A percentile compares a stretch with the other conserved stretches of the same genome.
Evolutionary conservation across 2,329 filamentous ascomycete species (phyloP).

Genomic region (Myriosclerotinia scirpicola): DNA sequence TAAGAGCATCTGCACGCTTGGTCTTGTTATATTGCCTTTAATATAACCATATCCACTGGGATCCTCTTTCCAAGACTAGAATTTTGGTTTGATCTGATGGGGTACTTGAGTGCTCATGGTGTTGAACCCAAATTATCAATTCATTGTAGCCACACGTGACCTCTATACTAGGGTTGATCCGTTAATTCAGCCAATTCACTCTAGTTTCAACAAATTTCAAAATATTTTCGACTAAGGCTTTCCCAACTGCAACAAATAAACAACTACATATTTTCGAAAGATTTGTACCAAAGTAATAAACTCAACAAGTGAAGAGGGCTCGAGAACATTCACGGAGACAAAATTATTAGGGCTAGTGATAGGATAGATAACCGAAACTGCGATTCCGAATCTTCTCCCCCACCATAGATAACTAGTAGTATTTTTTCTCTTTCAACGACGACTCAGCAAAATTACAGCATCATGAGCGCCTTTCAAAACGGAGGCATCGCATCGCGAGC

Average conservation of each 20-base stretch:
- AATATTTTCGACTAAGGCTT: background rate
- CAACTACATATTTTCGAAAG: background rate
- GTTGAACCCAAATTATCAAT: background rate
- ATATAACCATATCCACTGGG: too few species aligned
- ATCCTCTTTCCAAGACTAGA: too few species aligned
- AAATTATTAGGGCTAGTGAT: slow-evolving; percentile 20
- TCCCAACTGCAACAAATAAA: background rate
- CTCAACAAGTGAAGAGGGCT: background rate
- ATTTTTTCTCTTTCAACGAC: slow-evolving; percentile 17
- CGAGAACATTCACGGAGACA: slow-evolving; percentile 9
- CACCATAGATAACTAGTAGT: background rate
- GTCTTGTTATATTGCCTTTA: too few species aligned
- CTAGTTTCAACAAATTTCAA: background rate
- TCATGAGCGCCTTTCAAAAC: slow-evolving; percentile 64
- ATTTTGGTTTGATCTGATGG: too few species aligned
- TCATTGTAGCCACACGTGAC: background rate
- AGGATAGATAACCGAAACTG: slow-evolving; percentile 23
- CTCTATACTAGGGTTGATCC: background rate
- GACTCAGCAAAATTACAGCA: slow-evolving; percentile 19
- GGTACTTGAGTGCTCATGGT: too few species aligned
- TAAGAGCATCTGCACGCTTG: too few species aligned
- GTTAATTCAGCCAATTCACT: background rate
- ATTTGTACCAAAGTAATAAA: background rate
- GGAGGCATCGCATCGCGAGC: slow-evolving; percentile 59
- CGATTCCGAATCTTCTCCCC: slow-evolving; percentile 20